Conservation (phyloP, 768 basidiomycete species). For the Amanita thiersii region DNA sequence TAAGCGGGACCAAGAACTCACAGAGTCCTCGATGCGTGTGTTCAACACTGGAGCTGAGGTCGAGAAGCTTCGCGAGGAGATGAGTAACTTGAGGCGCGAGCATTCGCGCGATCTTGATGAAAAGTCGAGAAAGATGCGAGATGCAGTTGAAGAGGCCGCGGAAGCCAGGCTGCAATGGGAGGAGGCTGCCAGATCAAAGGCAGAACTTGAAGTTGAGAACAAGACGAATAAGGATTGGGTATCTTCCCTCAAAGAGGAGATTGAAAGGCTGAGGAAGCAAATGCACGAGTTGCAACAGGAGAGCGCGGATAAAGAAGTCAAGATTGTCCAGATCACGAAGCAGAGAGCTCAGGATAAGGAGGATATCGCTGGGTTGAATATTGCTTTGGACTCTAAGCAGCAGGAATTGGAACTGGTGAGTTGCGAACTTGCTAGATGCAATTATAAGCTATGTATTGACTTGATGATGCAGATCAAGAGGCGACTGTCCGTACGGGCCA, state of each 20-base stretch:
- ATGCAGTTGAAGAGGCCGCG: constrained; percentile 37
- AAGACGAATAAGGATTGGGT: constrained; percentile 42
- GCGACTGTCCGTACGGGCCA: constrained; percentile 45
- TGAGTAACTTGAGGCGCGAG: constrained; percentile 47
- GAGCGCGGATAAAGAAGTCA: constrained; percentile 80
- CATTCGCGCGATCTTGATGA: constrained; percentile 41
- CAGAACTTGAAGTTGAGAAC: constrained; percentile 45
- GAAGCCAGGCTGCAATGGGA: constrained; percentile 41
- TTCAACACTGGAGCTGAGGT: constrained; percentile 41
- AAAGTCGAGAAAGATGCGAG: constrained; percentile 36
- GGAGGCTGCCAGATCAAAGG: constrained; percentile 41
- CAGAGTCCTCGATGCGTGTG: constrained; percentile 37
- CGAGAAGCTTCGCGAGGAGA: constrained; percentile 46
- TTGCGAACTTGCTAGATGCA: constrained; percentile 11
- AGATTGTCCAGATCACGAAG: constrained; percentile 65
- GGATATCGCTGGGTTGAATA: constrained; percentile 78
- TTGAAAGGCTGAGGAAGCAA: constrained; percentile 51
- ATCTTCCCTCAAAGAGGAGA: constrained; percentile 43
- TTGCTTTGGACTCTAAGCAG: constrained; percentile 89
- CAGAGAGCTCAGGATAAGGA: constrained; percentile 61
- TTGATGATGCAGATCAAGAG: constrained; percentile 48
- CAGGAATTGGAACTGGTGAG: constrained; percentile 86
- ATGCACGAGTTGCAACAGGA: constrained; percentile 69
- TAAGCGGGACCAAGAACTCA: constrained; percentile 49
- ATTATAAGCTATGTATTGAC: no score